Base-by-base conservation (phyloP, 345 rosid species). In the Stellera chamaejasme region DNA sequence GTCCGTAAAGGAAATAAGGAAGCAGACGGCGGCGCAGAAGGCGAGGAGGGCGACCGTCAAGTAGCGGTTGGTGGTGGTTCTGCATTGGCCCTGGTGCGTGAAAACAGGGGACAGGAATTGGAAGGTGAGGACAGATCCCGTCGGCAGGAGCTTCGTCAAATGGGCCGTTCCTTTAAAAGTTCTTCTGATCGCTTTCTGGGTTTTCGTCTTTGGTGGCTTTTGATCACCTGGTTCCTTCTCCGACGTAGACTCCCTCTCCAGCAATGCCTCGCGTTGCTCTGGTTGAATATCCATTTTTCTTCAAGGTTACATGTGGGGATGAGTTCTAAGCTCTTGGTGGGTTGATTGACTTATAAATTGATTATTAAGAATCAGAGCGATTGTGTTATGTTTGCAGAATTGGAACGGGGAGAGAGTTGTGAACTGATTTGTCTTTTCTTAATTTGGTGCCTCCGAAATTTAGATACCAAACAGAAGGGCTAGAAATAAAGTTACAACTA, bases 41-140 rank as follows among this genome's bases (percentile, higher is more conserved):
- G 48, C 36, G 39, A 87, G 57, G 16, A 90, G 77, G 48, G 61
- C 56, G 2, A 78, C 59, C 0, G 85, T 74, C 53, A 82, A 46
- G 58, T 61, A 58, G 12, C 58, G 78, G 66, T 77, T 79, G 2
- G 78, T 27, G 2, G 60, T 4, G 49, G 78, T 70, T 13, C 50
- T 66, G 56, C 96, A 90, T 62, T 79, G 77, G 5, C 96, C 96
- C 10, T 72, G 82, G 66, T 81, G 79, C 0, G 94, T 79, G 36
- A 85, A 10, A 13, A 78, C 60, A 2, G 97, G 97, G 10, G 91
- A 83, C 11, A 85, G 26, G 52, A 85, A 55, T 56, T 90, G 94
- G 65, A 84, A 87, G 13, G 79, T 58, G 43, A 87, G 80, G 39
- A 85, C 89, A 0, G 95, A 79, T 12, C 94, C 84, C 3, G 97